A percentile compares a stretch with the other conserved stretches of the same genome.
Evolutionary conservation across 1,284 basidiomycete genomes (phyloP).

Genomic region (Cryptococcus sp.): DNA sequence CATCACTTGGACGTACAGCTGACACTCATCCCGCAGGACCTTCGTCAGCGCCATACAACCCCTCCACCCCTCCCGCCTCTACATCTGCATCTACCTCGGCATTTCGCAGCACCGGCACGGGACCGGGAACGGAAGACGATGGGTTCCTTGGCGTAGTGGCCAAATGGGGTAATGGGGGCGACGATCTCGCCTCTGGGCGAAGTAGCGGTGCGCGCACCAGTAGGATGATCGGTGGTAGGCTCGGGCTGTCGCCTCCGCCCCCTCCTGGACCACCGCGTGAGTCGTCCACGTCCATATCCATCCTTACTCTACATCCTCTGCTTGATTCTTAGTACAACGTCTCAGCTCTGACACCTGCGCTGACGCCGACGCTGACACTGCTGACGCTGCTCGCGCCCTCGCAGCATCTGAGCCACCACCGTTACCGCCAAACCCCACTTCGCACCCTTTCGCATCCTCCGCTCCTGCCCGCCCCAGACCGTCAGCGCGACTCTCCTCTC

Average conservation of each 20-base stretch:
- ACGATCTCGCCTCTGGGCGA: not conserved
- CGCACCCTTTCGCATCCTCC: slow-evolving; percentile 18
- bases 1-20: too few relatives aligned
- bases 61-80: not conserved
- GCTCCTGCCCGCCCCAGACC: slow-evolving; percentile 6
- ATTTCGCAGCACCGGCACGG: not conserved
- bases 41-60: not conserved
- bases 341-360: too few relatives aligned
- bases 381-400: too few relatives aligned
- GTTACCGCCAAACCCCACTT: slow-evolving; percentile 14
- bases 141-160: slow-evolving; percentile 18
- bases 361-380: too few relatives aligned
- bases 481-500: slow-evolving; percentile 15
- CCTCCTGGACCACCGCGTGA: slow-evolving; percentile 34
- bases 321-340: too few relatives aligned
- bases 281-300: not conserved
- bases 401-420: slow-evolving; percentile 25
- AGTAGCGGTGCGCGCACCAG: slow-evolving; percentile 12
- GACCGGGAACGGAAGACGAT: slow-evolving; percentile 2
- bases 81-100: not conserved
- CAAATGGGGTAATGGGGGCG: slow-evolving; percentile 15
- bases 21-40: not conserved
- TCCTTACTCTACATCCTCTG: too few relatives aligned
- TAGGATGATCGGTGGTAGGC: slow-evolving; percentile 20
- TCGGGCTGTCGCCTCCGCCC: slow-evolving; percentile 23